Evolutionary conservation across 345 rosid species (phyloP).

Genomic region (Adansonia digitata): DNA sequence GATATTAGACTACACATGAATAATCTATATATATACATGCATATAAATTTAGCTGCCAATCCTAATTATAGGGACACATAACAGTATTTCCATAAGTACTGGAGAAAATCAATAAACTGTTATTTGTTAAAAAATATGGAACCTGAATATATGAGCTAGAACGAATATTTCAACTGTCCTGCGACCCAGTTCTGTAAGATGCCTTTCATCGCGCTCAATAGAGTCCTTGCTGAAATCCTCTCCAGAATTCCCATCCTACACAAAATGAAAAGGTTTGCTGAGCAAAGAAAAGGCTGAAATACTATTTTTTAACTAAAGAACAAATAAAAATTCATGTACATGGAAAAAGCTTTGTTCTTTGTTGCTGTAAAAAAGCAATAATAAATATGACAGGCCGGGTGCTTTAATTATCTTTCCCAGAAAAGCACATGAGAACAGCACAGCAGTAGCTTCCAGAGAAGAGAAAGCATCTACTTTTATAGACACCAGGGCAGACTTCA

Average conservation of each 20-base stretch:
- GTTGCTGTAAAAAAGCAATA: neutral
- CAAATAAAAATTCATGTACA: neutral
- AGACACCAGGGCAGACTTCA: neutral
- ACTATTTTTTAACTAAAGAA: neutral
- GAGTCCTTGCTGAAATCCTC: conserved; percentile 78
- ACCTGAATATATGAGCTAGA: conserved; percentile 90
- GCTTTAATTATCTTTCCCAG: neutral
- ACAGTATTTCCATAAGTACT: neutral
- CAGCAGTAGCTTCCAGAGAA: neutral
- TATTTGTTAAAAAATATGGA: conserved; percentile 10
- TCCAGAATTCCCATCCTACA: conserved; percentile 73
- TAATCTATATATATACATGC: neutral
- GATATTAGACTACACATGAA: neutral
- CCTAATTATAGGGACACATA: neutral
- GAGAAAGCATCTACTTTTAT: neutral
- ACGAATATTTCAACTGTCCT: conserved; percentile 86
- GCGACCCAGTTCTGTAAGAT: conserved; percentile 86
- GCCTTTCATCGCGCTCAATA: conserved; percentile 79
- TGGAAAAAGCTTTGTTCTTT: neutral
- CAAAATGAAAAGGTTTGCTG: conserved; percentile 2
- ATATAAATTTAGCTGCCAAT: neutral
- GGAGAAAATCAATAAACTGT: neutral
- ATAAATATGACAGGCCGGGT: neutral
- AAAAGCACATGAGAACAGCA: neutral
- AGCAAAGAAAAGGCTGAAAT: neutral